Evolutionary conservation across 495 filamentous ascomycete genomes (phyloP), one percentile per base, ranked within the genome.

Genomic region (Aspergillus mulundensis): DNA sequence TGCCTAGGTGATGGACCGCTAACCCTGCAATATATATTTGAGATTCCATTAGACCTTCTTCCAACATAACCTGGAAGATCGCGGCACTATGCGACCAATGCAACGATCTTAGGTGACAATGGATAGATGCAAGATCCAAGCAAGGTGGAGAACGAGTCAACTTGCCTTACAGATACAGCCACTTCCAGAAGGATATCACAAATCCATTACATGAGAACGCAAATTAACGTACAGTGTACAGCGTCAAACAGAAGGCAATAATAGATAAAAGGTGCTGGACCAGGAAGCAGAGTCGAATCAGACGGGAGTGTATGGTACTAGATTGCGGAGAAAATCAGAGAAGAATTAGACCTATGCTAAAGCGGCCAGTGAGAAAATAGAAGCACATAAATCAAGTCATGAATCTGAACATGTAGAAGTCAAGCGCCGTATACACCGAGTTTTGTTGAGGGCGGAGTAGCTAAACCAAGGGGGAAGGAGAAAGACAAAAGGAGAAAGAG

Each of bases 361-460:
- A 40, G 25, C 24, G 25, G 24, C 24, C 24, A 32, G 24, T n/a
- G 25, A 46, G 41, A 19, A 2, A 46, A 28, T 20, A 28, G 16
- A 28, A 46, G 25, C 4, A 3, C 15, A 46, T 18, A 30, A 15
- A 47, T 30, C 45, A 47, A 32, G 24, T 47, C 45, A n/a, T 47
- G 7, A 47, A 47, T 18, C 14, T 25, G 25, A 47, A 47, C 24
- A 19, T 32, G 24, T 30, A 14, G n/a, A 47, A 7, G 19, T 47
- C 45, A 15, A 32, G 25, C 24, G 45, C 45, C 16, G 15, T n/a
- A 47, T 47, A 16, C 25, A 47, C 15, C 25, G 10, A 7, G 10
- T 36, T 47, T 15, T 32, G 25, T n/a, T 3, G 51, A 32, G 41
- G 25, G 41, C 50, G 61, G 56, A 56, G 41, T 50, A 52, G 32